Conservation (phyloP, 352 stramenopile genomes). For the Globisporangium spiculum region DNA sequence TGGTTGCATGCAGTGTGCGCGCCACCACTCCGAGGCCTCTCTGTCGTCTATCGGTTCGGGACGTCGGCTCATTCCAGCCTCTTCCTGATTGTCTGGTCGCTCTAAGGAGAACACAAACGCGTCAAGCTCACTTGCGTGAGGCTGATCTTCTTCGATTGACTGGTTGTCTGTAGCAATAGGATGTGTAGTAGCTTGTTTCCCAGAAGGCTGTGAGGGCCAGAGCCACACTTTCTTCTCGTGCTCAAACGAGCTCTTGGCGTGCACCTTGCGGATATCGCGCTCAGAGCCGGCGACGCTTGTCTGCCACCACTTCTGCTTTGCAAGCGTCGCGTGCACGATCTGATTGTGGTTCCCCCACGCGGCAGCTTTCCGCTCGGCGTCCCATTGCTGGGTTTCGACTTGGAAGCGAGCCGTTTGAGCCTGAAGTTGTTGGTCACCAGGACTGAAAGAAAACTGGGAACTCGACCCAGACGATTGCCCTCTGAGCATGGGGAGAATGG, state of each 20-base stretch:
- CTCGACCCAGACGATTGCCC: neutral
- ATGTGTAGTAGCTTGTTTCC: neutral
- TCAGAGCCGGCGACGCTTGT: slow-evolving; percentile 42
- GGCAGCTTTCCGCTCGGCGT: slow-evolving; percentile 17
- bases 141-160: neutral
- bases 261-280: slow-evolving; percentile 44
- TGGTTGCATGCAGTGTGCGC: slow-evolving; percentile 50
- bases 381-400: slow-evolving; percentile 12
- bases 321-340: slow-evolving; percentile 29
- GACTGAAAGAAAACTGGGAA: neutral
- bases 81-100: neutral
- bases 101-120: slow-evolving; percentile 36
- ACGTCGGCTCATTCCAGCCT: neutral
- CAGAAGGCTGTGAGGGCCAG: slow-evolving; percentile 26
- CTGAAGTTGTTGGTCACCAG: neutral
- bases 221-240: slow-evolving; percentile 45
- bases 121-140: slow-evolving; percentile 23
- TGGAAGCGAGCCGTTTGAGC: slow-evolving; percentile 14
- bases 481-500: neutral
- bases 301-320: slow-evolving; percentile 47
- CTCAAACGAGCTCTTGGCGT: slow-evolving; percentile 43
- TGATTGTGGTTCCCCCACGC: slow-evolving; percentile 43
- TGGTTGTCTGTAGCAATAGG: neutral
- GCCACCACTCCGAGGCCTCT: slow-evolving; percentile 56
- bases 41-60: slow-evolving; percentile 22